These are phyloP conservation scores for Camellia sinensis DNA, from an alignment of 148 eudicot genomes.

Conservation along the genomic window DNA sequence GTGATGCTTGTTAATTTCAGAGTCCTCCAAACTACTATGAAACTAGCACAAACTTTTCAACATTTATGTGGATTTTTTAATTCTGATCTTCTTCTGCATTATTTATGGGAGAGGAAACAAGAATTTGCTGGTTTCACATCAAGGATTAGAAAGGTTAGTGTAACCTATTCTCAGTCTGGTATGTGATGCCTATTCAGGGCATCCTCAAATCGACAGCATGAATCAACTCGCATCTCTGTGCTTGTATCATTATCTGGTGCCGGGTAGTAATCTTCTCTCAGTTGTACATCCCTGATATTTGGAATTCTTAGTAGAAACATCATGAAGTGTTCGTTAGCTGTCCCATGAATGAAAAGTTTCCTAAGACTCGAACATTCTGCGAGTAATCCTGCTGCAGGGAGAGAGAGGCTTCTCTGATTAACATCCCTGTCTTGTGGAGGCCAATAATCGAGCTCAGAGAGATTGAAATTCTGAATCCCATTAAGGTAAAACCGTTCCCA, in stretches of 20 bases:
- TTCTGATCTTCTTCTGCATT: background rate
- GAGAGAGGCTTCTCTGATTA: slow-evolving; percentile 64
- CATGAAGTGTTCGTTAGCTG: slow-evolving; percentile 73
- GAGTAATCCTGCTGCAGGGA: slow-evolving; percentile 65
- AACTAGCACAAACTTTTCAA: background rate
- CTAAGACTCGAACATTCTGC: slow-evolving; percentile 44
- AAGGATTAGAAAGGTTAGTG: background rate
- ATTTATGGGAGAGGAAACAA: background rate
- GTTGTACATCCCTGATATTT: slow-evolving; percentile 61
- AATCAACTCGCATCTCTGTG: slow-evolving; percentile 78
- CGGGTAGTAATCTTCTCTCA: slow-evolving; percentile 74
- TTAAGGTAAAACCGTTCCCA: slow-evolving; percentile 74
- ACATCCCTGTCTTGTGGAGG: slow-evolving; percentile 83
- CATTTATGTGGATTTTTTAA: background rate
- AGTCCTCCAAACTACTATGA: background rate
- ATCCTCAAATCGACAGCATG: slow-evolving; percentile 72
- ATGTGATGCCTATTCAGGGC: slow-evolving; percentile 54
- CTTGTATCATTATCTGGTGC: slow-evolving; percentile 86
- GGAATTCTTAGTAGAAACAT: slow-evolving; percentile 45
- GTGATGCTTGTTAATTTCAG: background rate
- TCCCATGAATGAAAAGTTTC: slow-evolving; percentile 80
- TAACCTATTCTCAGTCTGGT: slow-evolving; percentile 38
- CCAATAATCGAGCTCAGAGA: slow-evolving; percentile 75
- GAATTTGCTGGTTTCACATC: background rate
- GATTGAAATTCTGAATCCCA: slow-evolving; percentile 37